Evolutionary conservation across 768 basidiomycete species (phyloP).

Genomic region (Antrodiella citrinella): DNA sequence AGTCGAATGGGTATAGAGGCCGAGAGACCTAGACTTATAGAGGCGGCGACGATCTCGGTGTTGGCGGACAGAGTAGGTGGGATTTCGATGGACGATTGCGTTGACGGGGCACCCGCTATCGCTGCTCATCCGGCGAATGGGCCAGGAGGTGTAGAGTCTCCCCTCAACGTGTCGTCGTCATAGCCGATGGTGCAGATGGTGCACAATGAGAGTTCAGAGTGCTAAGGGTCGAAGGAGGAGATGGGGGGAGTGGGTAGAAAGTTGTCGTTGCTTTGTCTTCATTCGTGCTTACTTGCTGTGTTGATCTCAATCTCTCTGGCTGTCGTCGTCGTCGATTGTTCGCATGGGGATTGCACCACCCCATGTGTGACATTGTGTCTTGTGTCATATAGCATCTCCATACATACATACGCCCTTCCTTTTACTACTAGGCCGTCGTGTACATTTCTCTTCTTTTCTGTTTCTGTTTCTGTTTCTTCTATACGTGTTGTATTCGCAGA

Average conservation of each 20-base stretch:
- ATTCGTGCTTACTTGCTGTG: neutral
- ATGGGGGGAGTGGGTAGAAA: neutral
- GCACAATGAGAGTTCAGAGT: too few species aligned
- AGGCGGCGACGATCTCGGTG: neutral
- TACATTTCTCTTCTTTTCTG: neutral
- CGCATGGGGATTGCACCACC: neutral
- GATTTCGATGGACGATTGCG: neutral
- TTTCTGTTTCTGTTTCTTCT: neutral
- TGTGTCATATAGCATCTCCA: neutral
- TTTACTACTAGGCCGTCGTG: neutral
- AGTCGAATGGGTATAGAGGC: neutral
- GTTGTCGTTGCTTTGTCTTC: neutral
- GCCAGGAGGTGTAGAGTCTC: neutral
- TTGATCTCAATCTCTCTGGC: neutral
- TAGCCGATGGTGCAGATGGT: neutral
- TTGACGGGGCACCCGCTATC: neutral
- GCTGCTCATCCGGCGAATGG: neutral
- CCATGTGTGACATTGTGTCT: neutral
- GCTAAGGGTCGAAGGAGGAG: neutral
- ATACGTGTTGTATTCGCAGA: neutral
- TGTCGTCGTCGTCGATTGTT: neutral
- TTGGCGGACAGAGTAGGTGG: constrained; percentile 8
- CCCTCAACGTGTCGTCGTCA: neutral
- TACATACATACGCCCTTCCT: neutral
- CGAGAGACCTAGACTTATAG: neutral